phyloP scores from a whole-genome alignment of 306 rosid genomes.

The Argentina anserina region DNA sequence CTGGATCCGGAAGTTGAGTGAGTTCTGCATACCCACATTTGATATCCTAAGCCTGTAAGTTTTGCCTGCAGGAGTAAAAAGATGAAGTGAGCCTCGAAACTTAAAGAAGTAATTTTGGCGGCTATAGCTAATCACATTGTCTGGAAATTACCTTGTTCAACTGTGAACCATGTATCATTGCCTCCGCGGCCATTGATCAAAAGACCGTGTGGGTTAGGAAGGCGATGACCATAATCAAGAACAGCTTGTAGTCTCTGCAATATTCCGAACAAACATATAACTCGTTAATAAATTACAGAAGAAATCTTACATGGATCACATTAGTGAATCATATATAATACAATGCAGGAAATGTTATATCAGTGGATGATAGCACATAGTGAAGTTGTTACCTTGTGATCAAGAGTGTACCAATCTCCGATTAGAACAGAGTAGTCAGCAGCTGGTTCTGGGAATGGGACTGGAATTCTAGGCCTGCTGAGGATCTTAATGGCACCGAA shows the following conservation, averaged over 20 bases:
- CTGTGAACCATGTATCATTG: slow-evolving; percentile 48
- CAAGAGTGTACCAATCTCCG: slow-evolving; percentile 80
- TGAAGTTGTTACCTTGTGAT: slow-evolving; percentile 49
- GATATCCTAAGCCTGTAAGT: slow-evolving; percentile 89
- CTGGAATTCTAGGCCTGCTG: slow-evolving; percentile 84
- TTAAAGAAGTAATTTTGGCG: background rate
- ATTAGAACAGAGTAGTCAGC: slow-evolving; percentile 64
- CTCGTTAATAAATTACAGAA: background rate
- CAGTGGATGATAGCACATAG: background rate
- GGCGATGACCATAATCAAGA: slow-evolving; percentile 69
- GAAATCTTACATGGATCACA: background rate
- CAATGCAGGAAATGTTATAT: background rate
- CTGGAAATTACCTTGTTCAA: slow-evolving; percentile 57
- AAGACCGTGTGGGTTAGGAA: slow-evolving; percentile 67
- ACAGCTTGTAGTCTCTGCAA: slow-evolving; percentile 51
- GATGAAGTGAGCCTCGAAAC: background rate
- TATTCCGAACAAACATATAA: background rate
- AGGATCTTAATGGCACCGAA: slow-evolving; percentile 74
- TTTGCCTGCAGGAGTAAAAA: slow-evolving; percentile 47
- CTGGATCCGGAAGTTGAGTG: slow-evolving; percentile 82
- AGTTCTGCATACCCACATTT: slow-evolving; percentile 75
- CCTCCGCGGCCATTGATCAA: slow-evolving; percentile 73
- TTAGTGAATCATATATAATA: too few relatives aligned
- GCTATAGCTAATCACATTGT: background rate
- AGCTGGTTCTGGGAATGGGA: slow-evolving; percentile 84